A percentile compares a stretch with the other conserved stretches of the same genome.
phyloP scores from a whole-genome alignment of 2,329 filamentous ascomycete species.

The Myriangium duriaei region DNA sequence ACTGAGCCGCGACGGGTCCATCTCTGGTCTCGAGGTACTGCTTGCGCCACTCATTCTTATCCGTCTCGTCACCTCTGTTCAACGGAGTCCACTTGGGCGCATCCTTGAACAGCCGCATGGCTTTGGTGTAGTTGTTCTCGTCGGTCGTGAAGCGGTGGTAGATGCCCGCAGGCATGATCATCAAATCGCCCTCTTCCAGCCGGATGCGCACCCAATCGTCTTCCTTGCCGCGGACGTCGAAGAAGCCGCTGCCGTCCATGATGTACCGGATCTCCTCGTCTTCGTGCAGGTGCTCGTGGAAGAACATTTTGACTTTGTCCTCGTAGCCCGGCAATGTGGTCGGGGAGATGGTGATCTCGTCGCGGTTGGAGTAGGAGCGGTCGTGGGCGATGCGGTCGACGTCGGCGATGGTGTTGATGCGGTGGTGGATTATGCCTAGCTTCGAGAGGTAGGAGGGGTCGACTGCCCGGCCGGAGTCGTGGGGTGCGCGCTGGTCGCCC shows the following conservation, averaged over 20 bases:
- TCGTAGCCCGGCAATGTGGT: conserved; percentile 78
- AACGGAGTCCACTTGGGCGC: conserved; percentile 97
- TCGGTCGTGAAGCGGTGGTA: conserved; percentile 98
- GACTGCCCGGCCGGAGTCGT: conserved; percentile 69
- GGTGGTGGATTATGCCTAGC: conserved; percentile 71
- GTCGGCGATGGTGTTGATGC: conserved; percentile 48
- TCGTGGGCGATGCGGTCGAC: conserved; percentile 64
- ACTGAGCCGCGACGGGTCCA: conserved; percentile 6
- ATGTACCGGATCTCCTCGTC: conserved; percentile 98
- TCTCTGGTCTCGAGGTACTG: conserved; percentile 49
- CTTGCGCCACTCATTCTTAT: conserved; percentile 65
- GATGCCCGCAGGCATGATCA: conserved; percentile 88
- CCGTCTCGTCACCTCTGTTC: conserved; percentile 66
- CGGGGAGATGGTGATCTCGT: conserved; percentile 83
- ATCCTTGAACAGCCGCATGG: conserved; percentile 94
- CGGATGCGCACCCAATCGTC: conserved; percentile 84
- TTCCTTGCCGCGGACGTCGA: conserved; percentile 72
- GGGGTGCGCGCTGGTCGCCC: conserved; percentile 82
- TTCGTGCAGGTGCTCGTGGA: conserved; percentile 90
- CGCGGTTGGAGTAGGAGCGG: conserved; percentile 84
- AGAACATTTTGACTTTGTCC: conserved; percentile 86
- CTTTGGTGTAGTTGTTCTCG: conserved; percentile 81
- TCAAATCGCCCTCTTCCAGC: conserved; percentile 75
- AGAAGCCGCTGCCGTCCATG: conserved; percentile 75
- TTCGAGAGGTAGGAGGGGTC: conserved; percentile 51